A percentile compares a stretch with the other conserved stretches of the same genome.
Evolutionary conservation across 2,329 filamentous ascomycete genomes (phyloP).

Genomic region (Fusarium concolor): DNA sequence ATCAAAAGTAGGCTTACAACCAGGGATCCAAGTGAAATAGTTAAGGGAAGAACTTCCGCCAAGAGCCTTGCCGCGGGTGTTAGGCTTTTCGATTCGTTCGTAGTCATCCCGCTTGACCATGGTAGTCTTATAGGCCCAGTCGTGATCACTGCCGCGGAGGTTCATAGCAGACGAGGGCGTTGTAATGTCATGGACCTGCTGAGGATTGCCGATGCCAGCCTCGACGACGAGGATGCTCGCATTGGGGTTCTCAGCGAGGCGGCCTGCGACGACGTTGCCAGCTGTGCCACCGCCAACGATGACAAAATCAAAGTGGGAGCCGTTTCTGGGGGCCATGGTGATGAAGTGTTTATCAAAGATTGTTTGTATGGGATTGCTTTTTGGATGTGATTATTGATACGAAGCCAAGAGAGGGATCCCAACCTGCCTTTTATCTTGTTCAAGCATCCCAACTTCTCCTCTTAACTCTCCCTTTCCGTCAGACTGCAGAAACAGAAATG

Average conservation of each 20-base stretch:
- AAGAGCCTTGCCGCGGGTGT: conserved; percentile 69
- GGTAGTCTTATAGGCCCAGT: conserved; percentile 72
- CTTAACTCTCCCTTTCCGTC: no score
- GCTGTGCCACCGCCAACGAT: no score
- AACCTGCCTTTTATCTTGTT: no score
- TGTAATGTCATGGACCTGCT: background rate
- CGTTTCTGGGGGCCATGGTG: background rate
- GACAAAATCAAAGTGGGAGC: background rate
- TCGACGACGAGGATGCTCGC: no score
- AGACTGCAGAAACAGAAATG: no score
- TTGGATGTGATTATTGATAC: background rate
- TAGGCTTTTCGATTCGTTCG: conserved; percentile 72
- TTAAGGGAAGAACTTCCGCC: conserved; percentile 69
- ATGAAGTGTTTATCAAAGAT: background rate
- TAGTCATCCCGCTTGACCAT: conserved; percentile 70
- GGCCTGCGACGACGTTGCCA: no score
- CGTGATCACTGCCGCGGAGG: conserved; percentile 65
- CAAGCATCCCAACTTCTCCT: no score
- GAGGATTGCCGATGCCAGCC: no score
- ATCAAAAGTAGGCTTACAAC: conserved; percentile 69
- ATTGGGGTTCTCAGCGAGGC: no score
- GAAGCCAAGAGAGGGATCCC: background rate
- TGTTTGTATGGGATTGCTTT: background rate
- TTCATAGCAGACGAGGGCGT: conserved; percentile 55
- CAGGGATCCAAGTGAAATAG: conserved; percentile 73